Conservation (phyloP, 257 asterid genomes). For the Echites panduratus region DNA sequence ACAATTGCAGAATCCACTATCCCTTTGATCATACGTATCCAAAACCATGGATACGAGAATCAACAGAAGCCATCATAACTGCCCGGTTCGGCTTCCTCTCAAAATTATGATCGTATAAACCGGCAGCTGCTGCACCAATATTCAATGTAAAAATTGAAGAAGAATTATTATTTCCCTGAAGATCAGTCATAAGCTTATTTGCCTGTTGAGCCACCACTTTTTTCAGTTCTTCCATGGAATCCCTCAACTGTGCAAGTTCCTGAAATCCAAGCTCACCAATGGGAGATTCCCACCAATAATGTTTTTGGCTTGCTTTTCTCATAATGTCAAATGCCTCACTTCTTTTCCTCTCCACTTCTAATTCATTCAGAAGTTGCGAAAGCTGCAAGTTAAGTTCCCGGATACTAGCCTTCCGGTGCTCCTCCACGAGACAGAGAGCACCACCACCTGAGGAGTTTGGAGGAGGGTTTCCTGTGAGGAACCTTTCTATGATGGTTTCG, state of each 20-base stretch:
- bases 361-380: slow-evolving; percentile 40
- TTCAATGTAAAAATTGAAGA: slow-evolving; percentile 19
- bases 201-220: slow-evolving; percentile 30
- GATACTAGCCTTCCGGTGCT: slow-evolving; percentile 43
- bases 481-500: slow-evolving; percentile 45
- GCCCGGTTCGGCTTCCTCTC: slow-evolving; percentile 41
- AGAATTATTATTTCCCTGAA: slow-evolving; percentile 6
- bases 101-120: slow-evolving; percentile 34
- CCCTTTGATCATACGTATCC: slow-evolving; percentile 30
- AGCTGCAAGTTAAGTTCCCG: slow-evolving; percentile 52
- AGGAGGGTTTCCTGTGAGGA: slow-evolving; percentile 25
- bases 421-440: slow-evolving; percentile 37
- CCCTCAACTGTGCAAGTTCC: slow-evolving; percentile 49
- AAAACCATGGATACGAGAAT: slow-evolving; percentile 18
- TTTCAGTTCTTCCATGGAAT: slow-evolving; percentile 61
- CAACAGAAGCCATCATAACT: slow-evolving; percentile 6
- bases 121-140: slow-evolving; percentile 17
- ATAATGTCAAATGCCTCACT: slow-evolving; percentile 49
- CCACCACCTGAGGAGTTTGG: slow-evolving; percentile 4
- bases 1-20: slow-evolving; percentile 33
- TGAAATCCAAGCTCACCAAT: slow-evolving; percentile 34
- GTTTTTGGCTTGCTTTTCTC: slow-evolving; percentile 34
- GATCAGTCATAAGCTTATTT: slow-evolving; percentile 22
- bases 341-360: slow-evolving; percentile 51
- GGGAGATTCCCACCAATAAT: slow-evolving; percentile 69